Conservation (phyloP, 2,329 filamentous ascomycete species). For the Fusarium abutilonis region DNA sequence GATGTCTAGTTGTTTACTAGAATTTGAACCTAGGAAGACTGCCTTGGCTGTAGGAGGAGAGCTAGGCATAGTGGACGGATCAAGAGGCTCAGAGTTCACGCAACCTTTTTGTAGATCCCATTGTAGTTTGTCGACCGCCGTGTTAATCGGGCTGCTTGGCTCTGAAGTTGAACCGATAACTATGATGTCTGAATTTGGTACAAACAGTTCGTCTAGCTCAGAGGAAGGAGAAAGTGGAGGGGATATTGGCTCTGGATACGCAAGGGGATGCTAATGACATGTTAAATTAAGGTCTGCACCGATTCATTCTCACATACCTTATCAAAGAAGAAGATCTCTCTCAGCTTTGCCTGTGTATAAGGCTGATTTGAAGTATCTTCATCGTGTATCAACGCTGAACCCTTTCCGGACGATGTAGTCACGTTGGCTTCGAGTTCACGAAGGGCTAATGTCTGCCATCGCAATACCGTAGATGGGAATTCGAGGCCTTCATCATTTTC, state of each 20-base stretch:
- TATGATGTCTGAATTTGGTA: conserved; percentile 33
- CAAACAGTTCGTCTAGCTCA: conserved; percentile 26
- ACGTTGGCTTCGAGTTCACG: conserved; percentile 45
- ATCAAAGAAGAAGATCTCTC: conserved; percentile 13
- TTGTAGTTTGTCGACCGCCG: conserved; percentile 11
- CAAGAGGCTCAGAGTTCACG: conserved; percentile 38
- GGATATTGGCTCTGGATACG: conserved; percentile 36
- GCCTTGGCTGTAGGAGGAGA: conserved; percentile 18
- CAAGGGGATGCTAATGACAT: background rate
- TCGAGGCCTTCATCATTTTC: conserved; percentile 45
- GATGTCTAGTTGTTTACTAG: conserved; percentile 8
- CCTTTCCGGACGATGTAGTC: conserved; percentile 5
- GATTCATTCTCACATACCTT: conserved; percentile 5
- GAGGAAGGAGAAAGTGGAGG: conserved; percentile 46
- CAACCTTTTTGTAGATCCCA: conserved; percentile 8
- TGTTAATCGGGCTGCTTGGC: conserved; percentile 42
- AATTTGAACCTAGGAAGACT: background rate
- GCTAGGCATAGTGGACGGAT: conserved; percentile 20
- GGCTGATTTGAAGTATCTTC: background rate
- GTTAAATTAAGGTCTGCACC: conserved; percentile 1
- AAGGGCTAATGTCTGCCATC: conserved; percentile 40
- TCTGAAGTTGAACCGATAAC: conserved; percentile 48
- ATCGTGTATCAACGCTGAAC: background rate
- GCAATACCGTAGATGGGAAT: conserved; percentile 38
- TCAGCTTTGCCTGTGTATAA: background rate